Base-by-base conservation (phyloP, 495 filamentous ascomycete genomes). In the Penicillium malachiteum region DNA sequence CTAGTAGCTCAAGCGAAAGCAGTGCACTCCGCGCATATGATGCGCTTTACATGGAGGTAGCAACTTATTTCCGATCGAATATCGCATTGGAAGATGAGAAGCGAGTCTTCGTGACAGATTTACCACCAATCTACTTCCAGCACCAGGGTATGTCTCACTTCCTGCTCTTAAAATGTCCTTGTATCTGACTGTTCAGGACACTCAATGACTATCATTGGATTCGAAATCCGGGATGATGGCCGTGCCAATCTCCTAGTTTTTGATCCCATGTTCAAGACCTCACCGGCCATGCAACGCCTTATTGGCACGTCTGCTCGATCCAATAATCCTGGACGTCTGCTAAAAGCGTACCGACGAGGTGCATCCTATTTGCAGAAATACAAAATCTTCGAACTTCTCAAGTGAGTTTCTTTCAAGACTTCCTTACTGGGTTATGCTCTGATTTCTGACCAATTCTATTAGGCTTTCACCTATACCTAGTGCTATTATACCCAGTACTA, bases 71-170 rank as follows among this genome's bases (percentile, higher is more conserved):
- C 66, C 69, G 81, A 49, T 67, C 74, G 11, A 80, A 72, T 17
- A 73, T 72, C 21, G 58, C 67, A 52, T 13, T 67, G 10, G 69
- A 72, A 1, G 56, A 59, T 30, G 65, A 71, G 18, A 58, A 39
- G 13, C 90, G 84, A 63, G 79, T 96, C 18, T 74, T 82, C 39
- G 70, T 71, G 42, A 97, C 94, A 8, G 70, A 76, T 18, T 69
- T 90, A 3, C 85, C 94, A 17, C 92, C 94, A 2, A 84, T 97
- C 43, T 97, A 97, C 67, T 88, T 97, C 59, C 94, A 98, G 69
- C 89, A 95, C 59, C 80, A 82, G 50, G 86, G 86, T 88, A 76
- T 37, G 37, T 11, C 39, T 21, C 13, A 31, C 26, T 7, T 14
- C 14, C 7, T 55, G 35, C 52, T 5, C 5, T 48, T 9, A 9